These are phyloP conservation scores for Fragaria nilgerrensis DNA, from an alignment of 306 rosid genomes.

Conservation along the genomic window DNA sequence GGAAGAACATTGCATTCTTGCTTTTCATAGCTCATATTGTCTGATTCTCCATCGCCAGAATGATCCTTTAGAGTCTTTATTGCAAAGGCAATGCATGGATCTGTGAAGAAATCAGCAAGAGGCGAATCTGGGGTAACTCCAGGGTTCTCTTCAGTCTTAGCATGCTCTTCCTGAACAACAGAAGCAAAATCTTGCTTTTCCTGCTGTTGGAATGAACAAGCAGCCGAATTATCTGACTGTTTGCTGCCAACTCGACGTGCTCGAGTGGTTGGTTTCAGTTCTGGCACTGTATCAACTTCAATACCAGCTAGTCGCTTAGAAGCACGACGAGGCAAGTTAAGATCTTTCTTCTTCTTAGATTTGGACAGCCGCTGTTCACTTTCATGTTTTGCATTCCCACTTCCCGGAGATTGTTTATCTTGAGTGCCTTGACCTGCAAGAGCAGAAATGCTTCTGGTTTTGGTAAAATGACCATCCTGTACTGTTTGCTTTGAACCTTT, in stretches of 20 bases:
- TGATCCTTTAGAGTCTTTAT: conserved; percentile 59
- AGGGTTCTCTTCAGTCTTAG: conserved; percentile 29
- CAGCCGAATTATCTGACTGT: conserved; percentile 25
- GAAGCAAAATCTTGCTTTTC: conserved; percentile 13
- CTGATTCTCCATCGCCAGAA: conserved; percentile 18
- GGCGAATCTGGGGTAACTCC: conserved; percentile 43
- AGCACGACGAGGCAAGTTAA: conserved; percentile 64
- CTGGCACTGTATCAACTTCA: conserved; percentile 55
- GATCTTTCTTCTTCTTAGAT: conserved; percentile 41
- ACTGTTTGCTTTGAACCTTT: conserved; percentile 34
- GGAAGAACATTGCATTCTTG: conserved; percentile 18
- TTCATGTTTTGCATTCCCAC: conserved; percentile 26
- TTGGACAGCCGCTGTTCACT: conserved; percentile 26
- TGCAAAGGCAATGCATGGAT: conserved; percentile 95
- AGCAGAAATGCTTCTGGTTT: conserved; percentile 26
- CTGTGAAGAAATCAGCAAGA: conserved; percentile 56
- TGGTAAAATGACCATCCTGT: conserved; percentile 28
- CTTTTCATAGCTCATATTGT: conserved; percentile 2
- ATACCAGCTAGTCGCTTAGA: conserved; percentile 94
- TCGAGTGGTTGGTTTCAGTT: conserved; percentile 42
- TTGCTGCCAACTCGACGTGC: conserved; percentile 36
- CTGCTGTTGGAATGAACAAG: conserved; percentile 20
- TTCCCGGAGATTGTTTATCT: conserved; percentile 32
- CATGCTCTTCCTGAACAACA: conserved; percentile 14
- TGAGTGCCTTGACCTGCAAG: conserved; percentile 15